These are phyloP conservation scores for Simmondsia chinensis DNA, from an alignment of 148 eudicot species.

Conservation along the genomic window DNA sequence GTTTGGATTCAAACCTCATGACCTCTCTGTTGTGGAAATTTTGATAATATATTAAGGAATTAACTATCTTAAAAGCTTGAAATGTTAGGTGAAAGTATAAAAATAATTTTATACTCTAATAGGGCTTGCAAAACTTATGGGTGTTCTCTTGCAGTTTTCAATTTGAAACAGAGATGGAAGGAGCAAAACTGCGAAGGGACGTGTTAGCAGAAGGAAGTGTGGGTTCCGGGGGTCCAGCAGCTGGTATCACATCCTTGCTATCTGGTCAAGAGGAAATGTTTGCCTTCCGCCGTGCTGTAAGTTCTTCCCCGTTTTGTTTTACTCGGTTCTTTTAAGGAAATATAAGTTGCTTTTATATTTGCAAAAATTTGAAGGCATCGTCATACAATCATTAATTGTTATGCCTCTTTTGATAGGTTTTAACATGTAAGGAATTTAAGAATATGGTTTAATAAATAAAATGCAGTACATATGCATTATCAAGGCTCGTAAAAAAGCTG, in stretches of 20 bases:
- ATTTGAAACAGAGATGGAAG: slow-evolving; percentile 95
- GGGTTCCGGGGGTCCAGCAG: slow-evolving; percentile 51
- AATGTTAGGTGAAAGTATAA: no score
- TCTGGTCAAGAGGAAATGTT: slow-evolving; percentile 93
- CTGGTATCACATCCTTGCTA: slow-evolving; percentile 68
- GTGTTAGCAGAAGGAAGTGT: slow-evolving; percentile 75
- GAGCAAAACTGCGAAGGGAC: slow-evolving; percentile 70
- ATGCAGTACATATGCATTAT: no score
- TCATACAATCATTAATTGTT: no score
- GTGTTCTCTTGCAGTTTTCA: slow-evolving; percentile 60
- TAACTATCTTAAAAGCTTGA: no score
- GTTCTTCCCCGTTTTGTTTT: slow-evolving; percentile 8
- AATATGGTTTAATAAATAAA: no score
- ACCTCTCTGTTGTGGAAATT: no score
- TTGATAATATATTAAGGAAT: no score
- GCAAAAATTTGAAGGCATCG: not conserved
- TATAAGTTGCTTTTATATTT: not conserved
- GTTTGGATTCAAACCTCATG: no score
- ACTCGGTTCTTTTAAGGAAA: not conserved
- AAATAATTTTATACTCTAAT: no score
- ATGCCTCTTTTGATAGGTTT: no score
- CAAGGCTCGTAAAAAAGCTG: no score
- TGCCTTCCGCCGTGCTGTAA: slow-evolving; percentile 92
- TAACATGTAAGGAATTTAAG: no score
- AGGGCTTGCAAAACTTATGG: not conserved